Conservation (phyloP, 805 yeast genomes). For the Lipomyces anomalus region DNA sequence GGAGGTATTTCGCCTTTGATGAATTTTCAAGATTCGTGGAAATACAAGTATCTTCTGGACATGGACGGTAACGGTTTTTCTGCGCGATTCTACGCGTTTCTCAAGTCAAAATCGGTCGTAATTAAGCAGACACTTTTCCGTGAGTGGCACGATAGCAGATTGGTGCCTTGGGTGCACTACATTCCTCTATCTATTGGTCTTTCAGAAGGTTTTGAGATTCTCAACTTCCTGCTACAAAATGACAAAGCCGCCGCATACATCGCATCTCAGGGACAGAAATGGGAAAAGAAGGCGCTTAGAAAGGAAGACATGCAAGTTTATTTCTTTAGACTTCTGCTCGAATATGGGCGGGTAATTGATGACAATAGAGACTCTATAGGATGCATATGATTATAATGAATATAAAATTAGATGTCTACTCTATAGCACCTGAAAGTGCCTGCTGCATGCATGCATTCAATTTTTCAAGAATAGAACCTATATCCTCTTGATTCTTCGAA, state of each 20-base stretch:
- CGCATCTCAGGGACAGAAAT: slow-evolving; percentile 17
- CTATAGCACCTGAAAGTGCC: too few relatives aligned
- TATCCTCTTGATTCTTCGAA: too few relatives aligned
- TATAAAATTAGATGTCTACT: too few relatives aligned
- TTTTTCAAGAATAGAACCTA: too few relatives aligned
- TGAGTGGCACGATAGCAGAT: slow-evolving; percentile 27
- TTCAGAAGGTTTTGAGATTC: slow-evolving; percentile 21
- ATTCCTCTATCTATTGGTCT: slow-evolving; percentile 23
- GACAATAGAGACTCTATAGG: slow-evolving; percentile 25
- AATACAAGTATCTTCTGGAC: slow-evolving; percentile 23
- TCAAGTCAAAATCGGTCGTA: slow-evolving; percentile 20
- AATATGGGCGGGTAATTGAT: slow-evolving; percentile 26
- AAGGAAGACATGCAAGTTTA: slow-evolving; percentile 25
- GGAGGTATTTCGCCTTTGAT: slow-evolving; percentile 11
- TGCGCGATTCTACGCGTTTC: slow-evolving; percentile 22
- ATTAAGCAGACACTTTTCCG: slow-evolving; percentile 24
- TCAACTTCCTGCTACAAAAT: slow-evolving; percentile 16
- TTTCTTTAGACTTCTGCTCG: slow-evolving; percentile 24
- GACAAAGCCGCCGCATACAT: slow-evolving; percentile 17
- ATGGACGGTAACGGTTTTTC: slow-evolving; percentile 27
- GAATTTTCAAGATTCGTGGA: slow-evolving; percentile 16
- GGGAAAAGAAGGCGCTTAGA: slow-evolving; percentile 21
- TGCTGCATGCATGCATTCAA: too few relatives aligned
- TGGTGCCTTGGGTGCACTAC: slow-evolving; percentile 27
- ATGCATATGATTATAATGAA: slow-evolving; percentile 10